Evolutionary conservation across 768 basidiomycete genomes (phyloP).

Genomic region (Amanita polypyramis): DNA sequence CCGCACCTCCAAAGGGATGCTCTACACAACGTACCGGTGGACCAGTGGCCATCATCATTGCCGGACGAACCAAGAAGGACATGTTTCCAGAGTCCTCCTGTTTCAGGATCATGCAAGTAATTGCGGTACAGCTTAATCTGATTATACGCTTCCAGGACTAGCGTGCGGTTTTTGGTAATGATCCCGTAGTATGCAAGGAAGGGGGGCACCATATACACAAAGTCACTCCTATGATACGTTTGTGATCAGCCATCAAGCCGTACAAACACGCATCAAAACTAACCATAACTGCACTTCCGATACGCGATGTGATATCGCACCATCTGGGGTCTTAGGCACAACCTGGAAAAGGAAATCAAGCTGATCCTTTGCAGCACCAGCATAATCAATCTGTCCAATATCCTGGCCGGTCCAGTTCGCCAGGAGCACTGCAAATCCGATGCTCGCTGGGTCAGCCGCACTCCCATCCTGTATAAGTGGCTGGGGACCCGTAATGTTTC

Average conservation of each 20-base stretch:
- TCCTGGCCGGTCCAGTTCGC: slow-evolving; percentile 39
- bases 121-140: slow-evolving; percentile 67
- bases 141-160: slow-evolving; percentile 54
- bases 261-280: neutral
- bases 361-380: slow-evolving; percentile 54
- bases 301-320: slow-evolving; percentile 73
- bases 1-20: neutral
- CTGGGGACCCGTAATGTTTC: slow-evolving; percentile 36
- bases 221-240: slow-evolving; percentile 51
- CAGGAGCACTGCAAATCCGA: slow-evolving; percentile 61
- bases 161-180: slow-evolving; percentile 39
- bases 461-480: slow-evolving; percentile 46
- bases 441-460: slow-evolving; percentile 71
- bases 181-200: slow-evolving; percentile 83
- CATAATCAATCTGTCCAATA: slow-evolving; percentile 37
- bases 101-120: slow-evolving; percentile 42
- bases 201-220: slow-evolving; percentile 77
- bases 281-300: slow-evolving; percentile 63
- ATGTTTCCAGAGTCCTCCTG: slow-evolving; percentile 66
- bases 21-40: slow-evolving; percentile 42
- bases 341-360: slow-evolving; percentile 46
- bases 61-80: slow-evolving; percentile 44
- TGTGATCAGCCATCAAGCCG: neutral
- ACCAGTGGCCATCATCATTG: slow-evolving; percentile 67
- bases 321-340: slow-evolving; percentile 57